These are phyloP conservation scores for Citrus cavaleriei DNA, from an alignment of 345 rosid genomes.

Conservation along the genomic window DNA sequence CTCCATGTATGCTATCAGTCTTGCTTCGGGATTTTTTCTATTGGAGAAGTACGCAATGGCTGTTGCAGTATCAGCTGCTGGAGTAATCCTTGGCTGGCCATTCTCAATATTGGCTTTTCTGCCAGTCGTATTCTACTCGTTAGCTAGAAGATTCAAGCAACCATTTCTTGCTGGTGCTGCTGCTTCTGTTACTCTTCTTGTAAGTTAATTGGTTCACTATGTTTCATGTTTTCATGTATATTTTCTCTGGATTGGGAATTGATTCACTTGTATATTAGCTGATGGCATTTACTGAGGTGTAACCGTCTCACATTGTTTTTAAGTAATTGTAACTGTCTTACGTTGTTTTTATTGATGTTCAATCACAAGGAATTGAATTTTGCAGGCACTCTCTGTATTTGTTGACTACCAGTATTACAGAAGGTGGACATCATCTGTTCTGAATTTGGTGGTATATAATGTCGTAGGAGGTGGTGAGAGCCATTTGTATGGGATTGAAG, in stretches of 20 bases:
- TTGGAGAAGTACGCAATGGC: conserved; percentile 70
- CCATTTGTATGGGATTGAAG: conserved; percentile 94
- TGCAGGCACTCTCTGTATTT: conserved; percentile 67
- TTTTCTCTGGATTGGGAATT: not conserved
- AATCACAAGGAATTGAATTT: conserved; percentile 13
- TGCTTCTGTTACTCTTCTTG: conserved; percentile 57
- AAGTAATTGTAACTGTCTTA: too few species aligned
- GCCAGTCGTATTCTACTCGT: conserved; percentile 63
- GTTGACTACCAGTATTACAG: conserved; percentile 69
- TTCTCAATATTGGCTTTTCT: conserved; percentile 92
- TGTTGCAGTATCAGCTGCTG: conserved; percentile 69
- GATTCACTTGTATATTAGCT: not conserved
- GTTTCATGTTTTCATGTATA: not conserved
- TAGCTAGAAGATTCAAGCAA: conserved; percentile 62
- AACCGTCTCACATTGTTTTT: not conserved
- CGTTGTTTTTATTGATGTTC: not conserved
- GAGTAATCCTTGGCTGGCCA: conserved; percentile 98
- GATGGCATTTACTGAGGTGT: not conserved
- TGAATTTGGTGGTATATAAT: conserved; percentile 87
- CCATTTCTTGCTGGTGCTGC: conserved; percentile 65
- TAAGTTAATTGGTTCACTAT: conserved; percentile 36
- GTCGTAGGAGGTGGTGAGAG: conserved; percentile 97
- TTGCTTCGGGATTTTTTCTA: conserved; percentile 85
- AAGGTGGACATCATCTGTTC: conserved; percentile 84
- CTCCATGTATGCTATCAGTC: conserved; percentile 96